Evolutionary conservation across 1,284 basidiomycete genomes (phyloP), one percentile per base, ranked within the genome.

Genomic region (Leccinum huronense): DNA sequence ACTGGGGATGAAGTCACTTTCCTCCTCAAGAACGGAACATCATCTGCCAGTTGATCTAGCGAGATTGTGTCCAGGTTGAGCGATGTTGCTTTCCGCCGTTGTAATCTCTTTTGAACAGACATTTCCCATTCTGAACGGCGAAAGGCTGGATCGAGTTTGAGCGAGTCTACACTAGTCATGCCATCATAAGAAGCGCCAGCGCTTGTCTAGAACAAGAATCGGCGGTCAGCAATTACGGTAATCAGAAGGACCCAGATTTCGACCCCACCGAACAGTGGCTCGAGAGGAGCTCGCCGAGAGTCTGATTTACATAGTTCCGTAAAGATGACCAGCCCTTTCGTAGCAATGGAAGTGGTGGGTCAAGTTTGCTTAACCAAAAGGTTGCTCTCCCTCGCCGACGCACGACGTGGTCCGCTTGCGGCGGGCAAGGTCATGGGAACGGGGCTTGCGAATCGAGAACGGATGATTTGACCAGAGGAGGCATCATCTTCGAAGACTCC

Each of bases 281-380:
- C 23, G 23, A 27, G 38, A 38, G 38, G 14, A 38, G 38, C 38
- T 38, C 38, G 23, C 82, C 1, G 14, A 38, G 38, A 40, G 14
- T 40, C 38, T 40, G 38, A 40, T 40, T 40, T 40, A 7, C 7
- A 40, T 40, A 7, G 16, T 40, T 7, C 14, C 38, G 38, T 40
- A 40, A 16, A 40, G 38, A 40, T 40, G 38, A 40, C 11, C 38
- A 38, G 87, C 87, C 63, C 80, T 83, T 62, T 81, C 80, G 69
- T 92, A 93, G 60, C 80, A 81, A 72, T 93, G 91, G 70, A 90
- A 92, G 71, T 93, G 91, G 71, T 93, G 91, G 0, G 90, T 90
- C 67, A 82, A 79, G 73, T 91, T 90, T n/a, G 70, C 69, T 51
- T 75, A 77, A 0, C 80, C 80, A 60, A 81, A 81, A 0, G 78